Evolutionary conservation across 2,329 filamentous ascomycete genomes (phyloP).

Genomic region (Aureobasidium sp.): DNA sequence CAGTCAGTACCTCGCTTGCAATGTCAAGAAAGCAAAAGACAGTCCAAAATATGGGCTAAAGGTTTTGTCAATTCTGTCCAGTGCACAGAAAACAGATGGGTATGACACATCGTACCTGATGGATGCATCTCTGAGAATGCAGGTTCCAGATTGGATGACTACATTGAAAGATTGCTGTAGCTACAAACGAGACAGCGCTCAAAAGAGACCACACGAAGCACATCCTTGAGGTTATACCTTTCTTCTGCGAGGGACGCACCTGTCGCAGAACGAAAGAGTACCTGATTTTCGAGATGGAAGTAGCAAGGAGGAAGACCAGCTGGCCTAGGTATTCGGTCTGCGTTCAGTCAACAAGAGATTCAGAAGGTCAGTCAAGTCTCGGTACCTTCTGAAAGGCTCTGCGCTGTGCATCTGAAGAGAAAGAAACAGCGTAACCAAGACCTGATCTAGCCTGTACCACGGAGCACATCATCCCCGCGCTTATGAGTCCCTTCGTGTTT

Average conservation of each 20-base stretch:
- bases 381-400: not conserved
- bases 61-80: not conserved
- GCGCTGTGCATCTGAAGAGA: not conserved
- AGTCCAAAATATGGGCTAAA: not conserved
- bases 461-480: not conserved
- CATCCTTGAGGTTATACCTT: no score
- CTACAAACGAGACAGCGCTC: not conserved
- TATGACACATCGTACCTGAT: not conserved
- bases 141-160: not conserved
- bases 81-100: not conserved
- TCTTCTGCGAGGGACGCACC: no score
- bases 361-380: not conserved
- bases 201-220: not conserved
- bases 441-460: not conserved
- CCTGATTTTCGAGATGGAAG: not conserved
- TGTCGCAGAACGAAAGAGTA: not conserved
- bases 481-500: not conserved
- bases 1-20: not conserved
- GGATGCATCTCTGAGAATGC: not conserved
- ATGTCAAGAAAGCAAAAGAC: not conserved
- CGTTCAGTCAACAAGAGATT: no score
- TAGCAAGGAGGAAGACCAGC: not conserved
- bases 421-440: not conserved
- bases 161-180: not conserved
- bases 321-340: not conserved